phyloP scores from a whole-genome alignment of 768 basidiomycete genomes.

The Hericium erinaceus region DNA sequence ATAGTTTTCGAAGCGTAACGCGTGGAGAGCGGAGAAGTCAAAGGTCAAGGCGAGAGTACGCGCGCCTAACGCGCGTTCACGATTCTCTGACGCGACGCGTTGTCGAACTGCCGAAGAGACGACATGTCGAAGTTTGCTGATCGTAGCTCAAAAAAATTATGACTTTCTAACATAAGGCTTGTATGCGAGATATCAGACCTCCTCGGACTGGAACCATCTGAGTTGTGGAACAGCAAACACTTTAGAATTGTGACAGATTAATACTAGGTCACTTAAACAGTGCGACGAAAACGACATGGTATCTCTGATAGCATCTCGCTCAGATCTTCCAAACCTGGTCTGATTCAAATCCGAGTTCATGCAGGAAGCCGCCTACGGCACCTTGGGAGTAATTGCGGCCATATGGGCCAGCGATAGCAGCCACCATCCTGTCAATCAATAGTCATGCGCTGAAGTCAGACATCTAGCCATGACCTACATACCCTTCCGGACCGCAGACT shows the following conservation, averaged over 20 bases:
- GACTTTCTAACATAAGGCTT: no score
- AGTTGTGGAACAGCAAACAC: no score
- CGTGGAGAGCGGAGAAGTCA: background rate
- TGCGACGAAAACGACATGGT: no score
- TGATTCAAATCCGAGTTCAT: conserved; percentile 50
- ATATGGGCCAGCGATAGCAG: conserved; percentile 64
- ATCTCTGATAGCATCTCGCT: background rate
- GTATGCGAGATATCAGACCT: no score
- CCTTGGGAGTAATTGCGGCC: conserved; percentile 74
- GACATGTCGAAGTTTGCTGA: no score
- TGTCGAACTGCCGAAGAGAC: background rate
- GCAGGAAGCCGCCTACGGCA: conserved; percentile 53
- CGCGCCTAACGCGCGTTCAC: no score
- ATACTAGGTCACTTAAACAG: no score
- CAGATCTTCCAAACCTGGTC: conserved; percentile 65
- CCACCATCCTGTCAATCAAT: conserved; percentile 51
- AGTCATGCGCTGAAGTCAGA: background rate
- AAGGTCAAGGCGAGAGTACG: background rate
- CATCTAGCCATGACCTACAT: conserved; percentile 19
- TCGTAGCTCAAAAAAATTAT: no score
- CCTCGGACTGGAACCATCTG: no score
- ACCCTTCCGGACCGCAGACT: conserved; percentile 83
- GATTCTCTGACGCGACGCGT: no score
- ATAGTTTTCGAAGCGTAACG: conserved; percentile 3
- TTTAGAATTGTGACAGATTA: no score